phyloP scores from a whole-genome alignment of 2,329 filamentous ascomycete species.

The Coniosporium tulheliwenetii region DNA sequence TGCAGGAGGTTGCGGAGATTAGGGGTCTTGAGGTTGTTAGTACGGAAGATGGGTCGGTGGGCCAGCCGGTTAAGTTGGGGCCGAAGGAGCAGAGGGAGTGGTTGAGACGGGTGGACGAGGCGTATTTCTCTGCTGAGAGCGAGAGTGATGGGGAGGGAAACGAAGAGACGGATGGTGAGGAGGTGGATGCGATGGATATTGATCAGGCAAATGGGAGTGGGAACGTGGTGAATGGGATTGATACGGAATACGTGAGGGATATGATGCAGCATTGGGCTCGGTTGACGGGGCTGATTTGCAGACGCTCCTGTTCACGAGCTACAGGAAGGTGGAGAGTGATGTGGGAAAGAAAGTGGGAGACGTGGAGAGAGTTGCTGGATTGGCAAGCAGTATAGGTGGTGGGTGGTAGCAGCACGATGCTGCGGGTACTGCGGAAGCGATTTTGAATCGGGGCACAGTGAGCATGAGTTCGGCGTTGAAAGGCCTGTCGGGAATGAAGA shows the following conservation, averaged over 20 bases:
- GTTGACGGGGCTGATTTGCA: slow-evolving; percentile 55
- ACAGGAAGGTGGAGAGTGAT: slow-evolving; percentile 84
- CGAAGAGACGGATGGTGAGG: slow-evolving; percentile 5
- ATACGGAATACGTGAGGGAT: slow-evolving; percentile 47
- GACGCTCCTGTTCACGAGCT: slow-evolving; percentile 70
- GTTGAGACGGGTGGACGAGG: slow-evolving; percentile 39
- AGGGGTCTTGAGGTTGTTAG: slow-evolving; percentile 17
- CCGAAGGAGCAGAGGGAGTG: slow-evolving; percentile 71
- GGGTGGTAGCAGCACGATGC: slow-evolving; percentile 58
- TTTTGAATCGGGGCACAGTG: not conserved
- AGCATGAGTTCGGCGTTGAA: too few species aligned
- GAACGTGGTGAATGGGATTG: slow-evolving; percentile 48
- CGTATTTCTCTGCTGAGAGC: slow-evolving; percentile 64
- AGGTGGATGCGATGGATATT: slow-evolving; percentile 10
- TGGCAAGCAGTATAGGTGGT: slow-evolving; percentile 82
- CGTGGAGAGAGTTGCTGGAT: slow-evolving; percentile 68
- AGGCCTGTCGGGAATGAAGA: too few species aligned
- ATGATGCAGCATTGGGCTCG: slow-evolving; percentile 62
- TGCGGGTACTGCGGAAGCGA: not conserved
- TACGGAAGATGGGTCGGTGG: slow-evolving; percentile 14
- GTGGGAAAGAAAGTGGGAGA: slow-evolving; percentile 66
- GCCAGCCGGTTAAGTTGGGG: slow-evolving; percentile 1
- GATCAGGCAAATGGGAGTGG: slow-evolving; percentile 7
- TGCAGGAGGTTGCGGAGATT: slow-evolving; percentile 51
- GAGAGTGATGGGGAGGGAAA: slow-evolving; percentile 29